Base-by-base conservation (phyloP, 352 stramenopile species). In the Pythium vanterpoolii region DNA sequence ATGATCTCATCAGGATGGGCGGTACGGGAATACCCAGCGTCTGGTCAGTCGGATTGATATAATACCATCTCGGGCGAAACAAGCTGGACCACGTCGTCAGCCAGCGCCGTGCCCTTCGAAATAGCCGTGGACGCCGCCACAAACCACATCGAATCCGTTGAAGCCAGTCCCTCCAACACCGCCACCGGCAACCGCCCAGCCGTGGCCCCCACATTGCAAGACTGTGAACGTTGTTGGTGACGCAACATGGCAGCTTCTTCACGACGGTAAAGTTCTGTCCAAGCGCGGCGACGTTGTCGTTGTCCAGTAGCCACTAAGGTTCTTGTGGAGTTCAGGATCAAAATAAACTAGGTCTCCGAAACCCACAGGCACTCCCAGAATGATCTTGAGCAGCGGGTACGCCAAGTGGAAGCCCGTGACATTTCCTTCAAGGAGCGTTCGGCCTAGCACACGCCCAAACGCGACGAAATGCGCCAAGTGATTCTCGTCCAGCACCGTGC, bases 121-220 rank as follows among this genome's bases (percentile, higher is more conserved):
- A n/a, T n/a, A 56, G 38, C 2, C 52, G 56, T 26, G 60, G 96
- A n/a, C n/a, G n/a, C n/a, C n/a, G n/a, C n/a, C n/a, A n/a, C n/a
- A n/a, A n/a, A n/a, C n/a, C 23, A 99, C 73, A 78, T 99, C 96
- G 59, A 99, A 90, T 4, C 80, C 80, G 49, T 92, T 94, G 30
- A 67, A 67, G 30, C 60, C n/a, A n/a, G n/a, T n/a, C n/a, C n/a
- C n/a, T n/a, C n/a, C n/a, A n/a, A n/a, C n/a, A n/a, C n/a, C n/a
- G n/a, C n/a, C n/a, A n/a, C n/a, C n/a, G n/a, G n/a, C n/a, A n/a
- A n/a, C n/a, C n/a, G n/a, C n/a, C n/a, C n/a, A n/a, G n/a, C n/a
- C n/a, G n/a, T n/a, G n/a, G n/a, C n/a, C n/a, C n/a, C n/a, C n/a
- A n/a, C n/a, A n/a, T n/a, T n/a, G n/a, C n/a, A n/a, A 73, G 21